Evolutionary conservation across 768 basidiomycete species (phyloP).

Genomic region (Termitomyces sp.): DNA sequence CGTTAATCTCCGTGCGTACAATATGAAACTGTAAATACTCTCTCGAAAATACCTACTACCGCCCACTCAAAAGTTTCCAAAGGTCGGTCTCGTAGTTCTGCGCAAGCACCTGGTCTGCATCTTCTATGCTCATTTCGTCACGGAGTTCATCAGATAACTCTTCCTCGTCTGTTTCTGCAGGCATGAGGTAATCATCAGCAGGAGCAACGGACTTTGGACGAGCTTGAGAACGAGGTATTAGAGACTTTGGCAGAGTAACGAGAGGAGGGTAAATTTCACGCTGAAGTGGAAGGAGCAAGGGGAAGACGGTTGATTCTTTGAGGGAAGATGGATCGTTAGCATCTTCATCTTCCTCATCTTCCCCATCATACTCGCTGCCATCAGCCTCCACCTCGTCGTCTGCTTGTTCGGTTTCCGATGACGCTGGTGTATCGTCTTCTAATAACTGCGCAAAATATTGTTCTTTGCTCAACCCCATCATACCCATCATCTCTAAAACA

Average conservation of each 20-base stretch:
- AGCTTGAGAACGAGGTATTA: background rate
- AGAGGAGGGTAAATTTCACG: conserved; percentile 21
- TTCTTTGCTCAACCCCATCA: conserved; percentile 28
- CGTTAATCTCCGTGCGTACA: background rate
- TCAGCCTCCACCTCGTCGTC: conserved; percentile 5
- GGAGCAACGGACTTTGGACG: background rate
- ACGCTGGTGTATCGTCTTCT: conserved; percentile 2
- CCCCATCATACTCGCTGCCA: background rate
- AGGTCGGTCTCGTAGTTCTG: conserved; percentile 32
- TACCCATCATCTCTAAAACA: conserved; percentile 43
- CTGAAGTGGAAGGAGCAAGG: conserved; percentile 15
- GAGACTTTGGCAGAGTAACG: conserved; percentile 13
- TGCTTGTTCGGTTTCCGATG: background rate
- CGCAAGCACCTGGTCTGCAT: conserved; percentile 25
- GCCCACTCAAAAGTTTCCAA: conserved; percentile 25
- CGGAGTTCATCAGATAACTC: conserved; percentile 28
- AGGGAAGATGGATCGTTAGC: background rate
- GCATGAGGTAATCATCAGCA: conserved; percentile 14
- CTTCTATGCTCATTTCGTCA: conserved; percentile 38
- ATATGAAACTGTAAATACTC: background rate
- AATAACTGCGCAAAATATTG: conserved; percentile 34
- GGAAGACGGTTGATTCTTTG: conserved; percentile 7
- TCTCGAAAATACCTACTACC: background rate
- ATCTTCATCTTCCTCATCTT: conserved; percentile 8
- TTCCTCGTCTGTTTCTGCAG: conserved; percentile 19